phyloP scores from a whole-genome alignment of 139 green algal species.

The Coelastrella sp. region DNA sequence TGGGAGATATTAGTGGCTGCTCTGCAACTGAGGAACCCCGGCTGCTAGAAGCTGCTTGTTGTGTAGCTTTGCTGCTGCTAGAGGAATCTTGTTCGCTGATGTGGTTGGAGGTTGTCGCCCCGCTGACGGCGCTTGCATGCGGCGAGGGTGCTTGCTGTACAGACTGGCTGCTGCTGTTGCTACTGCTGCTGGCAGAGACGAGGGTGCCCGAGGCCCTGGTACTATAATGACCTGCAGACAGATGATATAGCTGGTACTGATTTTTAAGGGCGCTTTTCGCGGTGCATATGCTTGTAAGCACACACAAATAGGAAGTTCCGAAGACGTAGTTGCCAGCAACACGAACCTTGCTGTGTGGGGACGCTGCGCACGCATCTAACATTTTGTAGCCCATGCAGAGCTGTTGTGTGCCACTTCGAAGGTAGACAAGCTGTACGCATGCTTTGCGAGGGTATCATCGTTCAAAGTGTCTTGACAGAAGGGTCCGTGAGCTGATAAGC shows the following conservation, averaged over 20 bases:
- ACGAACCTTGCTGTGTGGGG: too few species aligned
- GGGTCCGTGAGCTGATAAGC: too few species aligned
- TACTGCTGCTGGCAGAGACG: neutral
- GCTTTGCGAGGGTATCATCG: too few species aligned
- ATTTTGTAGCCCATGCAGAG: too few species aligned
- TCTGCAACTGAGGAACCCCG: neutral
- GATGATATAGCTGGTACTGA: too few species aligned
- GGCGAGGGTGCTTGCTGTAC: neutral
- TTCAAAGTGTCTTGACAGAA: too few species aligned
- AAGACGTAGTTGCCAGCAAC: neutral
- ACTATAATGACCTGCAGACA: too few species aligned
- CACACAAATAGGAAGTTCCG: neutral
- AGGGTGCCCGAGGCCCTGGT: too few species aligned
- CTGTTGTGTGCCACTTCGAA: too few species aligned
- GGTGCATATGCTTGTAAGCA: neutral
- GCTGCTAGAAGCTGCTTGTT: constrained; percentile 29
- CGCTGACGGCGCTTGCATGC: neutral
- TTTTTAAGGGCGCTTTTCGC: too few species aligned
- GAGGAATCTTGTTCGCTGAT: neutral
- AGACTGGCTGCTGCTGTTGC: neutral
- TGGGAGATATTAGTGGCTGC: constrained; percentile 48
- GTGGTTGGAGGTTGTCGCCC: neutral
- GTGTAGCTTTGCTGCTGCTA: constrained; percentile 30
- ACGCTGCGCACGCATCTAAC: too few species aligned
- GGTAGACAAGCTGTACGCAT: too few species aligned